Evolutionary conservation across 495 filamentous ascomycete genomes (phyloP), one percentile per base, ranked within the genome.

Genomic region (Massariosphaeria phaeospora): DNA sequence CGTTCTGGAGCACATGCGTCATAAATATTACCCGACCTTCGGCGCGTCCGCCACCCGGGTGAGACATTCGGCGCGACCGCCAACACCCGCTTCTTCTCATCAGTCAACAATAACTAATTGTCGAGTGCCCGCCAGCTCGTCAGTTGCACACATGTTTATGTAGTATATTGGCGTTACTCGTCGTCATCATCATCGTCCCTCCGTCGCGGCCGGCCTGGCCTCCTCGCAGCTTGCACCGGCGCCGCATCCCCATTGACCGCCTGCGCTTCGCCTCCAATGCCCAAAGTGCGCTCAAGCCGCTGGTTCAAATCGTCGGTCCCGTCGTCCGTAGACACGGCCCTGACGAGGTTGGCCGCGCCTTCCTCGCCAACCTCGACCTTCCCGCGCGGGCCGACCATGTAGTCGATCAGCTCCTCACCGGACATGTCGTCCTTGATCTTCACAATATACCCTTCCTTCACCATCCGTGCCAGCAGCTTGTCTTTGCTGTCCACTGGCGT

Each of bases 291-390:
- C 42, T 36, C 55, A 13, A 73, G 41, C 26, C 66, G 61, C 59
- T 68, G 60, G 42, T 70, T 63, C 38, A 73, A 33, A 20, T 72
- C 70, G 18, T 62, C 58, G 7, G 26, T 27, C 12, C 31, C 35
- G 6, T 17, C 54, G 11, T 43, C 57, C 12, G 58, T 48, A 13
- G 63, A 83, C 12, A 87, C 83, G 50, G 71, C 72, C 48, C 77
- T 77, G 2, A 91, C 81, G 44, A 97, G 63, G 1, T 79, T 80
- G 12, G 81, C 79, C 26, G 94, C 83, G 12, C 83, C 85, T 26
- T 79, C 75, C 47, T 80, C 79, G 2, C 83, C 85, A 27, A 98
- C 84, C 66, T 98, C 93, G 11, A 88, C 73, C 71, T 88, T 96
- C 12, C 89, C 93, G 29, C 93, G 76, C 26, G 88, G 84, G 2